Conservation (phyloP, 768 basidiomycete species). For the Mycena rebaudengoi region DNA sequence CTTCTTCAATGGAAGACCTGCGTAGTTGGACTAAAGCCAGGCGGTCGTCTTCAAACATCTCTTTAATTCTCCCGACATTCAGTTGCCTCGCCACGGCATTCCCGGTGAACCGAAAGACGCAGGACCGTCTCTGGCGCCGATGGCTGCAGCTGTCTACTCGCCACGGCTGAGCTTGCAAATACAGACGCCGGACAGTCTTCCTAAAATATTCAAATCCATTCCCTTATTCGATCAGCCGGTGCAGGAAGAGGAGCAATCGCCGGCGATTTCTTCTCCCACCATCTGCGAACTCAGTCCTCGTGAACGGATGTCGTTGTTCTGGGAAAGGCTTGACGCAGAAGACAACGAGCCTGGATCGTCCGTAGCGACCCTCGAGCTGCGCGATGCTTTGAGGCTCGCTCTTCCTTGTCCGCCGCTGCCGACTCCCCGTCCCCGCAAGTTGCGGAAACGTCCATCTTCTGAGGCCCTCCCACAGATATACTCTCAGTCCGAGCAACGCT, state of each 20-base stretch:
- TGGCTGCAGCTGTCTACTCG: conserved; percentile 3
- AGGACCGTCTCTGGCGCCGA: conserved; percentile 11
- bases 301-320: conserved; percentile 47
- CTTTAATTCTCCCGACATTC: conserved; percentile 3
- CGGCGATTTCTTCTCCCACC: conserved; percentile 22
- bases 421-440: conserved; percentile 40
- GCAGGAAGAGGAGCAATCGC: conserved; percentile 10
- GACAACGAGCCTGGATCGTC: conserved; percentile 19
- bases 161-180: conserved; percentile 20
- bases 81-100: background rate
- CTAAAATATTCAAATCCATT: conserved; percentile 28
- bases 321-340: conserved; percentile 57
- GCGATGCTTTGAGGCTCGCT: conserved; percentile 23
- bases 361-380: conserved; percentile 19
- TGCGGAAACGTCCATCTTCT: conserved; percentile 38
- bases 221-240: conserved; percentile 11
- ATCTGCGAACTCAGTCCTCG: conserved; percentile 26
- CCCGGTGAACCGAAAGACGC: no score
- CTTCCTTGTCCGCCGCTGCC: conserved; percentile 27
- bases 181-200: conserved; percentile 21
- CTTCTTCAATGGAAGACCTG: conserved; percentile 25
- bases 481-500: conserved; percentile 42
- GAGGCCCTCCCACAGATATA: conserved; percentile 12
- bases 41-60: conserved; percentile 20
- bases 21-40: conserved; percentile 1